A percentile compares a stretch with the other conserved stretches of the same genome.
Evolutionary conservation across 306 rosid species (phyloP).

Genomic region (Corylus americana): DNA sequence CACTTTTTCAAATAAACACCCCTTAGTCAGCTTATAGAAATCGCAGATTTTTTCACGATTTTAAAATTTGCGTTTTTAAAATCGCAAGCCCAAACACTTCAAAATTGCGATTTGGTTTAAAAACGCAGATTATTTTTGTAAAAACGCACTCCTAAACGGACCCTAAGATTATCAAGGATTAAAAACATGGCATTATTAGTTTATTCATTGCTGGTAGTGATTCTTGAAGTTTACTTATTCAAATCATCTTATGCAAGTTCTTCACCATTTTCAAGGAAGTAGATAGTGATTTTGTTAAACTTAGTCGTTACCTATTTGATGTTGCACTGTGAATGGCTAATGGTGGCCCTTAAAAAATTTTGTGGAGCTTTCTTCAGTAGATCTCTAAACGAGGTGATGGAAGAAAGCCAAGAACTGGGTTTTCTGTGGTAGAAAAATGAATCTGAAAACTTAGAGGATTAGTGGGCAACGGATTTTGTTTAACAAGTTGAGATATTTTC

Average conservation of each 20-base stretch:
- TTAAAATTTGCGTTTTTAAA: too few species aligned
- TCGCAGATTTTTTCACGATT: too few species aligned
- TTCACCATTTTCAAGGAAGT: neutral
- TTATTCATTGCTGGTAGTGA: neutral
- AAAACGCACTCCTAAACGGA: too few species aligned
- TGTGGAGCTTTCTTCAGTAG: neutral
- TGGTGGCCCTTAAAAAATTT: too few species aligned
- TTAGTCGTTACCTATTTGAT: neutral
- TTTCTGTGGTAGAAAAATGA: neutral
- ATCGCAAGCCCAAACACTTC: too few species aligned
- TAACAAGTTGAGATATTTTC: neutral
- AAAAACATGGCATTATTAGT: neutral
- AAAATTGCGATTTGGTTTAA: too few species aligned
- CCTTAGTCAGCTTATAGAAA: too few species aligned
- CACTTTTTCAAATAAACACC: too few species aligned
- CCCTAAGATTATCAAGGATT: neutral
- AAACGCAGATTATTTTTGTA: too few species aligned
- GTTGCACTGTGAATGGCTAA: too few species aligned
- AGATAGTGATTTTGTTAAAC: neutral
- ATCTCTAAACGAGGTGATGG: neutral
- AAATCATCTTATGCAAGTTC: neutral
- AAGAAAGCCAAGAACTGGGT: neutral
- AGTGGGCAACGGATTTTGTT: neutral
- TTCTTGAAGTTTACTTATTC: neutral
- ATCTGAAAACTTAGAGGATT: constrained; percentile 2